Evolutionary conservation across 2,329 filamentous ascomycete species (phyloP).

Genomic region (Colletotrichum magnum): DNA sequence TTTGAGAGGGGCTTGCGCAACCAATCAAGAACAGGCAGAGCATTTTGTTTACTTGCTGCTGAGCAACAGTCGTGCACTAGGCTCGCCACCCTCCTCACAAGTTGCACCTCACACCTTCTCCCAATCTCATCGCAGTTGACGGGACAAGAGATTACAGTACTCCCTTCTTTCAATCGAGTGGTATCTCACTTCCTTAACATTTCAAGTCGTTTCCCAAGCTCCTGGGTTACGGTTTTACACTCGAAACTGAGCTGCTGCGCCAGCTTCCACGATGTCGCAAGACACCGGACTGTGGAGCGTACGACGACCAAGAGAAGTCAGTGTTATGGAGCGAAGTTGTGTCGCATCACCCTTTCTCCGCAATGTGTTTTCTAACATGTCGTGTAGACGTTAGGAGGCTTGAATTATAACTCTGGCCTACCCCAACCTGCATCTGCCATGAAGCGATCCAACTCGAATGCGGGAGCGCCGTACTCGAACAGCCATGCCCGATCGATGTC

Average conservation of each 20-base stretch:
- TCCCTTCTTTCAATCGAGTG: too few relatives aligned
- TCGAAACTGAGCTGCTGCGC: not conserved
- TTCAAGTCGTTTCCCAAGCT: conserved; percentile 11
- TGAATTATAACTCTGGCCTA: conserved; percentile 86
- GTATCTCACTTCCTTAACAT: not conserved
- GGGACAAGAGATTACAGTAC: too few relatives aligned
- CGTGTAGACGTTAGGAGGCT: conserved; percentile 83
- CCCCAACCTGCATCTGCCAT: conserved; percentile 93
- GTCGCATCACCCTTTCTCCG: not conserved
- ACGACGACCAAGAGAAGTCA: conserved; percentile 90
- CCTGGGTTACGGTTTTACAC: conserved; percentile 17
- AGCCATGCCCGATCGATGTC: conserved; percentile 88
- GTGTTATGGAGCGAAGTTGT: conserved; percentile 44
- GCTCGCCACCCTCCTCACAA: conserved; percentile 12
- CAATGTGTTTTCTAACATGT: conserved; percentile 16
- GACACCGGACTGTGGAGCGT: conserved; percentile 92
- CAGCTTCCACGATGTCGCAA: conserved; percentile 78
- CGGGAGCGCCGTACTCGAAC: conserved; percentile 73
- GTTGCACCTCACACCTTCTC: not conserved
- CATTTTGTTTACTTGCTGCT: conserved; percentile 60
- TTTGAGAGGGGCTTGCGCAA: conserved; percentile 38
- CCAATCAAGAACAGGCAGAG: conserved; percentile 30
- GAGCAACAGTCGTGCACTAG: conserved; percentile 51
- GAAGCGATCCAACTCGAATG: conserved; percentile 89
- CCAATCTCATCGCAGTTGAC: too few relatives aligned